These are phyloP conservation scores for Coemansia asiatica DNA, from an alignment of 192 early-diverging fungal species.

Conservation along the genomic window DNA sequence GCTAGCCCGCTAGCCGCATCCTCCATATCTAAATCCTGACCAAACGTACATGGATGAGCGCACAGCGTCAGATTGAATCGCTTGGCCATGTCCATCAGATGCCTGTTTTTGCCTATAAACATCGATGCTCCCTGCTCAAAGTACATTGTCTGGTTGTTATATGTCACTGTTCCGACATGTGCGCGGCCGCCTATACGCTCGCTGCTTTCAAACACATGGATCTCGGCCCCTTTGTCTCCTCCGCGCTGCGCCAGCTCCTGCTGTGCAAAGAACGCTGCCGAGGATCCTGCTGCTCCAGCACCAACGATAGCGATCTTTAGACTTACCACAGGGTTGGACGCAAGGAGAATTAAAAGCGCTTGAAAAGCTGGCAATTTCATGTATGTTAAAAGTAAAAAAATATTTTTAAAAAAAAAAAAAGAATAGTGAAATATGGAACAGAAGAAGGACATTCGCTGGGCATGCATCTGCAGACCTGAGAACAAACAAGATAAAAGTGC, in stretches of 20 bases:
- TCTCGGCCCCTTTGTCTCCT: conserved; percentile 5
- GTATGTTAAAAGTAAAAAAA: no score
- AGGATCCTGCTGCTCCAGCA: conserved; percentile 21
- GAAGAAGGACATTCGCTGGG: no score
- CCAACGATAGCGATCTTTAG: conserved; percentile 15
- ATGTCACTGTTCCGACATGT: conserved; percentile 10
- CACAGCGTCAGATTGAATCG: conserved; percentile 35
- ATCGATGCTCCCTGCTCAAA: conserved; percentile 38
- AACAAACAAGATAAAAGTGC: no score
- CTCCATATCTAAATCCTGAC: not conserved
- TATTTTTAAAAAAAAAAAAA: no score
- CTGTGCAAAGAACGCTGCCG: not conserved
- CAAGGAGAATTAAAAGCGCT: no score
- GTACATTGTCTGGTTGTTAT: conserved; percentile 19
- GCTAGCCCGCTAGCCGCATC: not conserved
- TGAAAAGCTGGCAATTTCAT: no score
- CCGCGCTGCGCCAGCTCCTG: not conserved
- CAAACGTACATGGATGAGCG: conserved; percentile 30
- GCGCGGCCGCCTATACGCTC: conserved; percentile 23
- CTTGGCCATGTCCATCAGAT: conserved; percentile 21
- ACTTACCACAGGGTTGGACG: no score
- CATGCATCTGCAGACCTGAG: no score
- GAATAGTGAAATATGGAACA: no score
- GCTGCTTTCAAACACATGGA: conserved; percentile 32
- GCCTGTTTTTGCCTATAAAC: conserved; percentile 32